A percentile compares a stretch with the other conserved stretches of the same genome.
Evolutionary conservation across 1,139 yeast species (phyloP).

Genomic region (Nakaseomyces kungkrabaensis): DNA sequence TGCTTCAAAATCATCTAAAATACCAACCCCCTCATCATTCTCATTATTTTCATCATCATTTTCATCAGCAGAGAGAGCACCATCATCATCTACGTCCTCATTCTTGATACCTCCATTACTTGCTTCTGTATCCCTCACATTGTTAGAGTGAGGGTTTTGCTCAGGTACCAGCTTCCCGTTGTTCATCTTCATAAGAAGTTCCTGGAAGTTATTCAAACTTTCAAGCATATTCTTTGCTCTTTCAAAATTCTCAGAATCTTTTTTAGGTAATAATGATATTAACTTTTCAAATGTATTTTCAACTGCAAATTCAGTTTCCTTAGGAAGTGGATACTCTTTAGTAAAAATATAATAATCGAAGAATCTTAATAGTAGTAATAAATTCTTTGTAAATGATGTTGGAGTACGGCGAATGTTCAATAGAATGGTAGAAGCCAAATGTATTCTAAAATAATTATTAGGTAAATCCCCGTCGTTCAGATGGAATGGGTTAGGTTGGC

Average conservation of each 20-base stretch:
- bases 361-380: conserved; percentile 45
- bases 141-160: conserved; percentile 1
- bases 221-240: conserved; percentile 37
- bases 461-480: conserved; percentile 45
- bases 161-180: conserved; percentile 7
- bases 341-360: conserved; percentile 69
- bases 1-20: conserved; percentile 17
- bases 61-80: conserved; percentile 7
- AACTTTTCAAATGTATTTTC: conserved; percentile 34
- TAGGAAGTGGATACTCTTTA: conserved; percentile 55
- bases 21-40: conserved; percentile 16
- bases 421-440: conserved; percentile 39
- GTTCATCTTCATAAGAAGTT: conserved; percentile 16
- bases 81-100: conserved; percentile 9
- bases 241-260: conserved; percentile 28
- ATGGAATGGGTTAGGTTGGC: conserved; percentile 43
- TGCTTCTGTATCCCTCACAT: not conserved
- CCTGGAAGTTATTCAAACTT: conserved; percentile 34
- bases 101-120: conserved; percentile 5
- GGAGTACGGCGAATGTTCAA: conserved; percentile 16
- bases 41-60: conserved; percentile 18
- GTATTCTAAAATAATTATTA: conserved; percentile 63
- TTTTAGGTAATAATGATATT: not conserved
- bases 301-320: conserved; percentile 52
- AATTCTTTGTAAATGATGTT: conserved; percentile 20